These are phyloP conservation scores for Colletotrichum sp. DNA, from an alignment of 2,329 filamentous ascomycete species.

Conservation along the genomic window DNA sequence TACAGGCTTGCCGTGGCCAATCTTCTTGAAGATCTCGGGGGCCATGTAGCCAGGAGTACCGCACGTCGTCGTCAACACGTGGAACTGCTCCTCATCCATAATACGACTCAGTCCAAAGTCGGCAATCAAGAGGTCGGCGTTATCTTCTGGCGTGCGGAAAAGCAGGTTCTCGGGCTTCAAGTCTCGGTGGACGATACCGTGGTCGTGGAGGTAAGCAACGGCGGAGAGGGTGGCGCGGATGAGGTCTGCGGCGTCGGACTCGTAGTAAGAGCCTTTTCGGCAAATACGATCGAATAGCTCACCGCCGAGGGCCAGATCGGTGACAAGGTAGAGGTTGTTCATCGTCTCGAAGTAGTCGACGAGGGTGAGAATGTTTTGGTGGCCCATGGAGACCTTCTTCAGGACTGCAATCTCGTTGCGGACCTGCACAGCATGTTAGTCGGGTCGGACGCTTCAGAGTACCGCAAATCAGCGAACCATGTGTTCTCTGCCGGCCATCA, in stretches of 20 bases:
- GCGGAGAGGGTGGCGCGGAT: slow-evolving; percentile 94
- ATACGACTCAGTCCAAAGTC: slow-evolving; percentile 96
- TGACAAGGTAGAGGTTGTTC: slow-evolving; percentile 99
- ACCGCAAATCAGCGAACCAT: slow-evolving; percentile 69
- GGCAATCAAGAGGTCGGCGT: slow-evolving; percentile 94
- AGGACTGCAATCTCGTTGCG: slow-evolving; percentile 98
- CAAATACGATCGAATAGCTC: slow-evolving; percentile 99
- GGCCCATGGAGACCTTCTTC: slow-evolving; percentile 98
- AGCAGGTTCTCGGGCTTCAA: slow-evolving; percentile 97
- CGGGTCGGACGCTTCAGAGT: neutral
- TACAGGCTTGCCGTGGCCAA: slow-evolving; percentile 95
- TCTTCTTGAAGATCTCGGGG: slow-evolving; percentile 99
- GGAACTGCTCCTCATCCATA: slow-evolving; percentile 99
- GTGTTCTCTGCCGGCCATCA: slow-evolving; percentile 97
- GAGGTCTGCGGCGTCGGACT: slow-evolving; percentile 93
- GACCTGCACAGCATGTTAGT: slow-evolving; percentile 60
- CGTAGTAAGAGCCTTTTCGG: slow-evolving; percentile 97
- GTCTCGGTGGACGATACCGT: slow-evolving; percentile 97
- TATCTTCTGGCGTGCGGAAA: slow-evolving; percentile 96
- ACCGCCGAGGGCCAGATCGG: slow-evolving; percentile 92
- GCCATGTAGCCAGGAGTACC: slow-evolving; percentile 99
- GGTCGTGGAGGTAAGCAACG: slow-evolving; percentile 98
- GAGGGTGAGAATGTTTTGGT: slow-evolving; percentile 96
- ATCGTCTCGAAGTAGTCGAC: slow-evolving; percentile 99
- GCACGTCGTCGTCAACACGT: slow-evolving; percentile 96